Evolutionary conservation across 2,329 filamentous ascomycete genomes (phyloP).

Genomic region (Fusarium concolor): DNA sequence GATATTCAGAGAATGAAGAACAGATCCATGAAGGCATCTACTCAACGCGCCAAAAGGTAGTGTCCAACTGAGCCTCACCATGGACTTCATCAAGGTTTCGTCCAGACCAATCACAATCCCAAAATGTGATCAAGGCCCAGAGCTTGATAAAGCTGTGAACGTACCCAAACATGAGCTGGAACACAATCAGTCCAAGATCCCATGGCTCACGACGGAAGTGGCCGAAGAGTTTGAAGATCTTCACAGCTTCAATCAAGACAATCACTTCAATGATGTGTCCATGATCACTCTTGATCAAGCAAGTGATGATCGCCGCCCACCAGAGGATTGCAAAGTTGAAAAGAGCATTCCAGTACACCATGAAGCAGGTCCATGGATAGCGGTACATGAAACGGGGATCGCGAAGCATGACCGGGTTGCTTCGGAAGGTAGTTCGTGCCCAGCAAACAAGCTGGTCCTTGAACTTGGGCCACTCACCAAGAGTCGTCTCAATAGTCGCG

Average conservation of each 20-base stretch:
- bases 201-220: slow-evolving; percentile 63
- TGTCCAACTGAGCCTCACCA: slow-evolving; percentile 16
- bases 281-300: slow-evolving; percentile 32
- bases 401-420: slow-evolving; percentile 62
- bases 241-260: slow-evolving; percentile 47
- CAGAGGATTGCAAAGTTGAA: slow-evolving; percentile 67
- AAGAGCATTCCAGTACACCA: slow-evolving; percentile 65
- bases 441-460: slow-evolving; percentile 65
- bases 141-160: slow-evolving; percentile 69
- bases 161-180: slow-evolving; percentile 67
- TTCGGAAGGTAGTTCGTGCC: slow-evolving; percentile 69
- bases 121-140: slow-evolving; percentile 65
- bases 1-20: too few species aligned
- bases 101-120: slow-evolving; percentile 55
- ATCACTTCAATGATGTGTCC: background rate
- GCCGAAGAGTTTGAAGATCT: slow-evolving; percentile 67
- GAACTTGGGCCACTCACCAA: slow-evolving; percentile 65
- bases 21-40: rapidly evolving
- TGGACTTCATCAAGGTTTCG: slow-evolving; percentile 45
- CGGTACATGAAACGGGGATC: slow-evolving; percentile 50
- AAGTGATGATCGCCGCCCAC: slow-evolving; percentile 58
- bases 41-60: slow-evolving; percentile 5
- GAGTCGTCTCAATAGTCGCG: slow-evolving; percentile 62
- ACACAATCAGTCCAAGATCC: slow-evolving; percentile 63
- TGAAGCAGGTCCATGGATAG: slow-evolving; percentile 62